Evolutionary conservation across 805 yeast species (phyloP), one percentile per base, ranked within the genome.

Genomic region (Metschnikowia reukaufii): DNA sequence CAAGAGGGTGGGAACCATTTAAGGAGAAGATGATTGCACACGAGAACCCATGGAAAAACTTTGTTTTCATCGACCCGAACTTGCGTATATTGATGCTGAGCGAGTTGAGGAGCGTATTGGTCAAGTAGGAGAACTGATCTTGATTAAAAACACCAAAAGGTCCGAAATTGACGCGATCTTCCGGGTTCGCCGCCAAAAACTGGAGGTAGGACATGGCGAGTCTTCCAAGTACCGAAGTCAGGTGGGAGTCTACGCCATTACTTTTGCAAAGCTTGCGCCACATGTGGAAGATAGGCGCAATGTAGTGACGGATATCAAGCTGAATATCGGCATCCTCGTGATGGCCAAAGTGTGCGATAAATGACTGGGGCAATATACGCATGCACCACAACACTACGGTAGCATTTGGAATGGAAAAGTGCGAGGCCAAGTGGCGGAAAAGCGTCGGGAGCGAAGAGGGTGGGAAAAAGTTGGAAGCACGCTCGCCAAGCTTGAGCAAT

Each of bases 281-380:
- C 36, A 87, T 66, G 50, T 86, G 82, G 54, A 88, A 87, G 6
- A 88, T 60, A 2, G 88, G 66, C 0, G 91, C 83, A 23, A 88
- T 61, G 54, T 83, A 82, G 51, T 81, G 77, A 23, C 79, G 69
- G 3, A 79, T 75, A 48, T 75, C 79, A 7, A 62, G 49, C 4
- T 56, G 50, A 37, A 62, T 59, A 21, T 31, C 37, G 1, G 64
- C 54, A 10, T 52, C 54, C 7, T 76, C 71, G n/a, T 12, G 10
- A 30, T 34, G 44, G 10, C 53, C 59, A 3, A 53, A 47, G n/a
- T n/a, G n/a, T n/a, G n/a, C n/a, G 13, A 64, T 60, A 44, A 76
- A 72, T 2, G 53, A 49, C 12, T 67, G 56, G 1, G 94, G 94
- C 15, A 84, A 63, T 38, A 81, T 56, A 2, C 80, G 72, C 59